Conservation (phyloP, 208 protist species). For the Wallacemonas sp. region DNA sequence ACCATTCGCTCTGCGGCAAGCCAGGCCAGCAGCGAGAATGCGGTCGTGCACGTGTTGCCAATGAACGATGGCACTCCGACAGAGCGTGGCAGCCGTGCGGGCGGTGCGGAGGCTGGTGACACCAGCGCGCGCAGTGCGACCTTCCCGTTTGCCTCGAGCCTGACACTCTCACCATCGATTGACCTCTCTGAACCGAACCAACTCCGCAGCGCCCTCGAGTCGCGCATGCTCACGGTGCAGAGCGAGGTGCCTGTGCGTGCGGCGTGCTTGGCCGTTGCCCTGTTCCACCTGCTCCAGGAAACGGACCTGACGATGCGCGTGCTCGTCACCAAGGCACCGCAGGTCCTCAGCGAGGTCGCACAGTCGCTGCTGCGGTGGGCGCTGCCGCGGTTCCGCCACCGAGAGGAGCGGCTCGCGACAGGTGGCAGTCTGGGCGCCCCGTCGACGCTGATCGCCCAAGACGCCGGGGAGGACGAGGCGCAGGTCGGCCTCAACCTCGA, state of each 20-base stretch:
- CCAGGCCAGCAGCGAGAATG: background rate
- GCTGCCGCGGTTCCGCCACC: conserved; percentile 4
- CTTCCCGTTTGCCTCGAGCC: background rate
- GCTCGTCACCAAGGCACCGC: conserved; percentile 30
- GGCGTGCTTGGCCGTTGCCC: conserved; percentile 24
- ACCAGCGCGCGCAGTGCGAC: background rate
- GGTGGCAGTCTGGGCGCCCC: background rate
- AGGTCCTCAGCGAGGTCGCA: conserved; percentile 34
- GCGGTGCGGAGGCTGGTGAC: too few relatives aligned
- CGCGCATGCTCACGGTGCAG: background rate
- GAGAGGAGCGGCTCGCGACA: background rate
- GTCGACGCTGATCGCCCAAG: background rate
- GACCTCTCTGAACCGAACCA: conserved; percentile 9
- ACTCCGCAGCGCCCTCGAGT: conserved; percentile 1
- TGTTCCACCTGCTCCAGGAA: conserved; percentile 54
- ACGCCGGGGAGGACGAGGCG: background rate
- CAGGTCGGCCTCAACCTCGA: conserved; percentile 10
- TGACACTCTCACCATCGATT: background rate
- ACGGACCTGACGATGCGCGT: conserved; percentile 36
- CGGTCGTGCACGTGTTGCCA: too few relatives aligned
- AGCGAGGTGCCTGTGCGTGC: conserved; percentile 7
- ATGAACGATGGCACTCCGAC: too few relatives aligned
- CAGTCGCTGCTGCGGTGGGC: conserved; percentile 23
- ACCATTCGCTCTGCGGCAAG: background rate
- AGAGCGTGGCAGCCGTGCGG: too few relatives aligned